phyloP scores from a whole-genome alignment of 306 rosid genomes.

The Rosa rugosa region DNA sequence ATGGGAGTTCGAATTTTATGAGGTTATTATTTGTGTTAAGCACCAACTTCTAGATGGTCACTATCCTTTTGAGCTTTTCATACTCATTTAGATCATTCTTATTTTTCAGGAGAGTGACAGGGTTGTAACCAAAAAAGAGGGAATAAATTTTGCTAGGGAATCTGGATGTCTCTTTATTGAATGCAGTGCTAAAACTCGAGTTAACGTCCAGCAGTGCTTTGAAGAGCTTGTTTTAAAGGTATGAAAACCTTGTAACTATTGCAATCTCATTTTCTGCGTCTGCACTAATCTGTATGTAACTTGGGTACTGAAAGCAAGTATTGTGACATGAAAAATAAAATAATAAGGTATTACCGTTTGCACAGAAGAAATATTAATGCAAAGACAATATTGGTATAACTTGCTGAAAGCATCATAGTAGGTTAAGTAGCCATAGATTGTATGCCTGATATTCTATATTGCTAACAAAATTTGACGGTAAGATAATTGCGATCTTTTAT shows the following conservation, averaged over 20 bases:
- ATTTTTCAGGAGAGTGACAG: slow-evolving; percentile 78
- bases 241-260: not conserved
- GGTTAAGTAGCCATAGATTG: not conserved
- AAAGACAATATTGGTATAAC: not conserved
- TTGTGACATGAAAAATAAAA: not conserved
- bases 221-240: slow-evolving; percentile 98
- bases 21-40: slow-evolving; percentile 18
- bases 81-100: slow-evolving; percentile 24
- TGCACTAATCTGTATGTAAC: not conserved
- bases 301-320: not conserved
- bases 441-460: not conserved
- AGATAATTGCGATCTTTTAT: slow-evolving; percentile 10
- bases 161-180: slow-evolving; percentile 89
- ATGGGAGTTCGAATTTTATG: not conserved
- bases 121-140: slow-evolving; percentile 90
- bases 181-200: slow-evolving; percentile 98
- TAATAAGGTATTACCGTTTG: not conserved
- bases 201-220: slow-evolving; percentile 89
- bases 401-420: not conserved
- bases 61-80: slow-evolving; percentile 21
- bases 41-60: slow-evolving; percentile 16
- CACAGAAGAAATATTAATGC: not conserved
- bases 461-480: slow-evolving; percentile 2
- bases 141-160: slow-evolving; percentile 84
- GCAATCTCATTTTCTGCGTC: not conserved